Conservation (phyloP, 2,329 filamentous ascomycete genomes). For the Volutella citrinella region DNA sequence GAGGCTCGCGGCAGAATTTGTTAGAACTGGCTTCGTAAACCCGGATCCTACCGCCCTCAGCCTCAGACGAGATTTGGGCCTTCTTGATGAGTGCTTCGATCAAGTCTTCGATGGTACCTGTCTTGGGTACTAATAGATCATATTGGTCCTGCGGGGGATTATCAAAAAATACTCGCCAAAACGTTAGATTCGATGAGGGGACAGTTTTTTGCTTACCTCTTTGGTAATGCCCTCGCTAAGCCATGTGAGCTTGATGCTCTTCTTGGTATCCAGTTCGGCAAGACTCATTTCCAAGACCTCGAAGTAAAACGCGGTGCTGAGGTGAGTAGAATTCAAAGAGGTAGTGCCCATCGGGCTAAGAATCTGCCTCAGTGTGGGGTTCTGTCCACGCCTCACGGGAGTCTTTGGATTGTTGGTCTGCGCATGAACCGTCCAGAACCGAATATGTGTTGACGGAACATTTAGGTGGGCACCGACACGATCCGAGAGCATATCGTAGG, state of each 20-base stretch:
- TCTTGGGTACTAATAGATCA: slow-evolving; percentile 86
- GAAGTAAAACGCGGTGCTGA: slow-evolving; percentile 79
- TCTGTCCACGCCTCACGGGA: slow-evolving; percentile 69
- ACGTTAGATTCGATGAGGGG: too few species aligned
- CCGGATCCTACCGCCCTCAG: slow-evolving; percentile 65
- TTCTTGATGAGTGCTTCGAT: slow-evolving; percentile 76
- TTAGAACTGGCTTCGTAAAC: slow-evolving; percentile 80
- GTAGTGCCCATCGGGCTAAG: slow-evolving; percentile 67
- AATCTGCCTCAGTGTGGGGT: slow-evolving; percentile 73
- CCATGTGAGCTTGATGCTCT: slow-evolving; percentile 78
- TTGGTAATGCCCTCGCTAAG: slow-evolving; percentile 88
- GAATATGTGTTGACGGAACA: slow-evolving; percentile 80
- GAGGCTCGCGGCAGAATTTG: slow-evolving; percentile 79
- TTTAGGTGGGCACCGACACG: slow-evolving; percentile 77
- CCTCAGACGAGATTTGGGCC: slow-evolving; percentile 72
- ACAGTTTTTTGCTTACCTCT: too few species aligned
- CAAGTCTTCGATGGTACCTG: slow-evolving; percentile 75
- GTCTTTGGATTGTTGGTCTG: slow-evolving; percentile 74
- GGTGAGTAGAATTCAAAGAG: slow-evolving; percentile 68
- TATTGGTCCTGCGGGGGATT: slow-evolving; percentile 74
- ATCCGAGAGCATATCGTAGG: slow-evolving; percentile 81
- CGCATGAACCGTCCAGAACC: slow-evolving; percentile 83
- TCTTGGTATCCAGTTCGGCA: slow-evolving; percentile 90
- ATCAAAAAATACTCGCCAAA: too few species aligned
- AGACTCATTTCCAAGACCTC: slow-evolving; percentile 94